phyloP scores from a whole-genome alignment of 2,329 filamentous ascomycete genomes.

The Beauveria sp. region DNA sequence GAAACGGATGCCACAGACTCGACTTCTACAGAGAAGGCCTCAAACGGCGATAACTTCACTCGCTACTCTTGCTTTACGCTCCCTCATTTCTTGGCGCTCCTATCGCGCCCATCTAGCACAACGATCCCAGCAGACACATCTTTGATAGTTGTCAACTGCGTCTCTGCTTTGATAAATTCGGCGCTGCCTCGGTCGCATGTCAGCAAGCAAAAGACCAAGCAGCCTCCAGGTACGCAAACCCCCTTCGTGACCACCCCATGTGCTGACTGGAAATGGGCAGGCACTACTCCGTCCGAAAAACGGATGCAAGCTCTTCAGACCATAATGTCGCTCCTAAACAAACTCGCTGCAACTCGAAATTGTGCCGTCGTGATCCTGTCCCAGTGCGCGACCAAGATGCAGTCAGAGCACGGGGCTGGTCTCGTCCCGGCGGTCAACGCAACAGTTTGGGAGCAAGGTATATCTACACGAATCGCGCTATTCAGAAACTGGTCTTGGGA shows the following conservation, averaged over 20 bases:
- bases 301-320: slow-evolving; percentile 47
- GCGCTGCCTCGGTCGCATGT: slow-evolving; percentile 60
- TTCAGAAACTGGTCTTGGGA: slow-evolving; percentile 68
- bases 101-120: slow-evolving; percentile 56
- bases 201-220: slow-evolving; percentile 27
- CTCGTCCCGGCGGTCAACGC: slow-evolving; percentile 70
- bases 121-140: slow-evolving; percentile 57
- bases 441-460: slow-evolving; percentile 69
- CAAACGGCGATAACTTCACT: slow-evolving; percentile 27
- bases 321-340: slow-evolving; percentile 64
- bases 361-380: slow-evolving; percentile 69
- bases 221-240: slow-evolving; percentile 28
- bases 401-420: slow-evolving; percentile 55
- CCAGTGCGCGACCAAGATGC: slow-evolving; percentile 77
- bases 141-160: slow-evolving; percentile 68
- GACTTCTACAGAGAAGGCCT: slow-evolving; percentile 14
- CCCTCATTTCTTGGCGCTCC: slow-evolving; percentile 65
- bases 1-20: slow-evolving; percentile 3
- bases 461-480: slow-evolving; percentile 65
- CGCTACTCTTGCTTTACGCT: slow-evolving; percentile 53
- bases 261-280: slow-evolving; percentile 17
- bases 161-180: slow-evolving; percentile 69
- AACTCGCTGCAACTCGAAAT: slow-evolving; percentile 64
- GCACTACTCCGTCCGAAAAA: slow-evolving; percentile 31
- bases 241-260: not conserved